These are phyloP conservation scores for Primulina tabacum DNA, from an alignment of 257 asterid genomes.

Conservation along the genomic window DNA sequence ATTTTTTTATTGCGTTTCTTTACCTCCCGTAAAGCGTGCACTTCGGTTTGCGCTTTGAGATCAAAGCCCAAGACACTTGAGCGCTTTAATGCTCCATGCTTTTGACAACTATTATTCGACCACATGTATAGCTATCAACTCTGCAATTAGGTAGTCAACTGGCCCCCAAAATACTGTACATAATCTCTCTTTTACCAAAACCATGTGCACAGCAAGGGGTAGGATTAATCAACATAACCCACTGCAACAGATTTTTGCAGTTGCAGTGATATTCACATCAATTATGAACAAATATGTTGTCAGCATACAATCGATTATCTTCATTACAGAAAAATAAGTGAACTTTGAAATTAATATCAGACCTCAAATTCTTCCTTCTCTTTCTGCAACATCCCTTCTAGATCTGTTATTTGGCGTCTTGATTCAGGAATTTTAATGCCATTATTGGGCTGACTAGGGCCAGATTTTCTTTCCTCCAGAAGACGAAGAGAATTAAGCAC, in stretches of 20 bases:
- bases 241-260: neutral
- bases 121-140: neutral
- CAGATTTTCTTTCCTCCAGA: slow-evolving; percentile 46
- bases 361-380: slow-evolving; percentile 91
- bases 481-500: slow-evolving; percentile 57
- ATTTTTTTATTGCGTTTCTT: too few species aligned
- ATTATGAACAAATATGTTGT: neutral
- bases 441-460: slow-evolving; percentile 27
- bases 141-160: neutral
- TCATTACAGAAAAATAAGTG: slow-evolving; percentile 16
- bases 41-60: too few species aligned
- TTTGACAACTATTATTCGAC: neutral
- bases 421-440: slow-evolving; percentile 41
- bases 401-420: slow-evolving; percentile 52
- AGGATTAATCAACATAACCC: neutral
- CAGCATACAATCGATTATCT: slow-evolving; percentile 5
- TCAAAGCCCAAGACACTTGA: too few species aligned
- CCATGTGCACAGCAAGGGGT: slow-evolving; percentile 4
- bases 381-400: slow-evolving; percentile 68
- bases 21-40: too few species aligned
- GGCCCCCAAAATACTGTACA: neutral
- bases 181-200: slow-evolving; percentile 16
- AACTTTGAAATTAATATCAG: slow-evolving; percentile 27
- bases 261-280: slow-evolving; percentile 18
- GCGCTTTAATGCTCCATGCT: too few species aligned